Conservation (phyloP, 2,329 filamentous ascomycete genomes). For the Trichoderma sp. region DNA sequence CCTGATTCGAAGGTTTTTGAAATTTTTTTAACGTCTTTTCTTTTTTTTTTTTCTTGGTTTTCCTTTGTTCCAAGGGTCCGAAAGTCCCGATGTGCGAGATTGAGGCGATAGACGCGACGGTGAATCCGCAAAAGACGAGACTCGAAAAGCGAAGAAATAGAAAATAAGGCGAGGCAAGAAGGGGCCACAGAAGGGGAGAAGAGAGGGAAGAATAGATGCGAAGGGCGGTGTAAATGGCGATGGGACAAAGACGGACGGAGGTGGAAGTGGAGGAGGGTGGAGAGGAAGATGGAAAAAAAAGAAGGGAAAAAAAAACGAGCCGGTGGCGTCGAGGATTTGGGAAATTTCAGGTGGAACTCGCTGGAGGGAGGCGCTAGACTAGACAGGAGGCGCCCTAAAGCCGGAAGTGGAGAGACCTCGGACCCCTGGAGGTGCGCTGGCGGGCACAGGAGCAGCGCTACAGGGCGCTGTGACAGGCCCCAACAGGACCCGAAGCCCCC, state of each 20-base stretch:
- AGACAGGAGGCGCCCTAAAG: slow-evolving; percentile 20
- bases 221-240: slow-evolving; percentile 32
- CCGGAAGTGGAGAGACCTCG: slow-evolving; percentile 8
- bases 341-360: slow-evolving; percentile 25
- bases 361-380: slow-evolving; percentile 20
- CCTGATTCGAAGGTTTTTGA: slow-evolving; percentile 12
- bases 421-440: slow-evolving; percentile 14
- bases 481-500: neutral
- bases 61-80: neutral
- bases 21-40: slow-evolving; percentile 14
- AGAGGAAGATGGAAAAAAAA: slow-evolving; percentile 30
- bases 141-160: slow-evolving; percentile 13
- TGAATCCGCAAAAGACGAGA: slow-evolving; percentile 12
- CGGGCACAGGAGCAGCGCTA: neutral
- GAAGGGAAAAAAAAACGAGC: slow-evolving; percentile 28
- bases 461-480: slow-evolving; percentile 12
- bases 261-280: slow-evolving; percentile 30
- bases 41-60: neutral
- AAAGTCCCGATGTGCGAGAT: slow-evolving; percentile 10
- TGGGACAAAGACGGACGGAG: slow-evolving; percentile 26
- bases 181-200: slow-evolving; percentile 16
- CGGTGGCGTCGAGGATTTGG: slow-evolving; percentile 14
- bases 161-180: slow-evolving; percentile 17
- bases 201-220: slow-evolving; percentile 29
- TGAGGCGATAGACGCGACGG: neutral